phyloP scores from a whole-genome alignment of 495 filamentous ascomycete species.

The Gamarada debralockiae region DNA sequence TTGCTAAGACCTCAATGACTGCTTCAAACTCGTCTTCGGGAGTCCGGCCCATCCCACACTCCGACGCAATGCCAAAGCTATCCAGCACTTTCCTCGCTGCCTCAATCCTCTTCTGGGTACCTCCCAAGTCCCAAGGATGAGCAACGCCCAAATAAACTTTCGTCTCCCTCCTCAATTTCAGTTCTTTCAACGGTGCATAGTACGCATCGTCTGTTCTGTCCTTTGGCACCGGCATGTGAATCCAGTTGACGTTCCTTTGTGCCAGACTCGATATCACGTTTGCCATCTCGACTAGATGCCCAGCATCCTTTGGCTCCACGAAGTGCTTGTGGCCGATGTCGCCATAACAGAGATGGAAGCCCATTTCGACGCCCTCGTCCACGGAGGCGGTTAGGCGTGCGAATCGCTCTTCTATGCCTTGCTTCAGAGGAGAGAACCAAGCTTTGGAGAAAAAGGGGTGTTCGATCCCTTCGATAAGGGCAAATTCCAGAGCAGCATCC shows the following conservation, averaged over 20 bases:
- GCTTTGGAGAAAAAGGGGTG: conserved; percentile 28
- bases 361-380: conserved; percentile 32
- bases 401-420: conserved; percentile 33
- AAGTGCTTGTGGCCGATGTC: conserved; percentile 39
- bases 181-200: conserved; percentile 6
- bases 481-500: conserved; percentile 36
- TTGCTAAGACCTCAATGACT: no score
- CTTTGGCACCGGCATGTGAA: conserved; percentile 43
- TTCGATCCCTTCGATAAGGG: conserved; percentile 28
- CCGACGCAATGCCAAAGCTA: no score
- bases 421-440: conserved; percentile 31
- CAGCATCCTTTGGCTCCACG: conserved; percentile 35
- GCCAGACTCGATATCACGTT: conserved; percentile 23
- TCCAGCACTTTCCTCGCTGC: no score
- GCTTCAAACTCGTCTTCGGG: no score
- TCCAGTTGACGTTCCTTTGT: conserved; percentile 30
- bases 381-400: conserved; percentile 26
- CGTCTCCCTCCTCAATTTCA: conserved; percentile 4
- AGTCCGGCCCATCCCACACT: no score
- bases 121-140: no score
- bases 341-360: conserved; percentile 45
- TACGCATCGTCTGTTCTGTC: conserved; percentile 2
- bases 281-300: conserved; percentile 28
- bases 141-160: neutral
- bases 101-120: no score